A percentile compares a stretch with the other conserved stretches of the same genome.
These are phyloP conservation scores for Fraxinus americana DNA, from an alignment of 257 asterid genomes.

Conservation along the genomic window DNA sequence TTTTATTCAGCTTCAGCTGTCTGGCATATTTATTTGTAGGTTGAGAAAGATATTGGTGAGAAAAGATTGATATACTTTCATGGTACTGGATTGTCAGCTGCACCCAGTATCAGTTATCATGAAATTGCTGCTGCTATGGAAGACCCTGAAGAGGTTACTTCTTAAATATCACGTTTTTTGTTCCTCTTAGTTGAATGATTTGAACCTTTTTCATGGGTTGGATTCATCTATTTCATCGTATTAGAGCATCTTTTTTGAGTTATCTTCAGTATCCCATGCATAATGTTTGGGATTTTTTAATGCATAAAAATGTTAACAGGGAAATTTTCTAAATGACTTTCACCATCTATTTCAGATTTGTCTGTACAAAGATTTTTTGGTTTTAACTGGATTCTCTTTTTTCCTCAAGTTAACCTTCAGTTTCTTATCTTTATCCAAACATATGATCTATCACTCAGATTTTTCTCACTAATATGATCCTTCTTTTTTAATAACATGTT, in stretches of 20 bases:
- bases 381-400: neutral
- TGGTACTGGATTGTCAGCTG: conserved; percentile 83
- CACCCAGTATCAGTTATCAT: conserved; percentile 49
- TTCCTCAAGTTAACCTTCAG: neutral
- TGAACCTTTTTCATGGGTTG: neutral
- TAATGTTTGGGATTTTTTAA: neutral
- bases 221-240: neutral
- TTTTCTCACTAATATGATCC: neutral
- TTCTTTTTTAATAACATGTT: neutral
- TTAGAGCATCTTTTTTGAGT: neutral
- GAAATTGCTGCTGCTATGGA: conserved; percentile 53
- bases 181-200: neutral
- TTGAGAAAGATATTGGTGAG: conserved; percentile 93
- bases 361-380: neutral
- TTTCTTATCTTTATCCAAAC: neutral
- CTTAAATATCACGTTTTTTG: neutral
- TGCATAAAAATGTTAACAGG: neutral
- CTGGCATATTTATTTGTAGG: conserved; percentile 40
- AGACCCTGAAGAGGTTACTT: conserved; percentile 71
- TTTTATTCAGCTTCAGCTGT: conserved; percentile 16
- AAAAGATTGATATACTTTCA: conserved; percentile 75
- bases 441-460: neutral
- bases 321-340: neutral
- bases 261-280: neutral
- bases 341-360: neutral